Percentiles rank a stretch among this genome's conserved stretches.
Conservation (phyloP, 1,139 yeast species). For the Scheffersomyces insectosa region DNA sequence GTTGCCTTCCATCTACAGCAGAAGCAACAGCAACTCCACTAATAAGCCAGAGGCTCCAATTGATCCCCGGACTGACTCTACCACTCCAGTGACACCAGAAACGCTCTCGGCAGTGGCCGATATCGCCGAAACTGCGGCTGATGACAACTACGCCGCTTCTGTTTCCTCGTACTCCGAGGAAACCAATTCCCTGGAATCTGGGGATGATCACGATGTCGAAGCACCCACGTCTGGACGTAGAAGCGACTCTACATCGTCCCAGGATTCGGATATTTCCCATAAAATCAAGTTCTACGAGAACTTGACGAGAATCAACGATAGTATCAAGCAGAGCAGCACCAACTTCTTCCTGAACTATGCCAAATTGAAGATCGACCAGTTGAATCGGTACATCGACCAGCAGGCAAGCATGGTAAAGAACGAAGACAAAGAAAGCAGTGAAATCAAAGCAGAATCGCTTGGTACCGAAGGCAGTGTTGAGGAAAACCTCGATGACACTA, state of each 20-base stretch:
- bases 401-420: not conserved
- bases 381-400: slow-evolving; percentile 14
- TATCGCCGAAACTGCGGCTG: not conserved
- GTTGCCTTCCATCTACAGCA: not conserved
- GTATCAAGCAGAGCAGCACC: slow-evolving; percentile 27
- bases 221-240: too few species aligned
- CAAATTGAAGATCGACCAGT: slow-evolving; percentile 16
- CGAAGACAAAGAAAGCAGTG: not conserved
- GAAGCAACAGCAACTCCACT: not conserved
- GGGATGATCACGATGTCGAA: not conserved
- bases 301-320: slow-evolving; percentile 24
- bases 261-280: not conserved
- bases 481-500: not conserved
- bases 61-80: not conserved
- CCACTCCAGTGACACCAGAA: not conserved
- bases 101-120: not conserved
- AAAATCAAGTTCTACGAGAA: slow-evolving; percentile 29
- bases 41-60: too few species aligned
- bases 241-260: too few species aligned
- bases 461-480: not conserved
- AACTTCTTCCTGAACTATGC: slow-evolving; percentile 24
- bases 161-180: not conserved
- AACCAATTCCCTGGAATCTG: not conserved
- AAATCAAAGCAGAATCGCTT: not conserved
- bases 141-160: not conserved